Percentiles rank a stretch among this genome's conserved stretches.
Evolutionary conservation across 768 basidiomycete genomes (phyloP).

Genomic region (Cystobasidium onofrii): DNA sequence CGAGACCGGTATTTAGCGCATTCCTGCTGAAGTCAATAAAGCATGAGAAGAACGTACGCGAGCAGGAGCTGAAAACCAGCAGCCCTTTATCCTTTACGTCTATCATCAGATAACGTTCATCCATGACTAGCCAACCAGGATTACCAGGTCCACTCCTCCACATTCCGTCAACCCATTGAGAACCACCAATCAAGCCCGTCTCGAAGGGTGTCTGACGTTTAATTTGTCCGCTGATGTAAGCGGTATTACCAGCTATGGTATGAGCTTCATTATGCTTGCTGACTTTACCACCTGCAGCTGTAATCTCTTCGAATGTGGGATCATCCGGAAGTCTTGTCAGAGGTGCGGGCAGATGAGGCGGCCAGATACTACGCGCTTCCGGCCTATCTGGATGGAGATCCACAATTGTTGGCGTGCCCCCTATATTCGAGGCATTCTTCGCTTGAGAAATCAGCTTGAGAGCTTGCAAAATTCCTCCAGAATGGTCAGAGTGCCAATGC

Average conservation of each 20-base stretch:
- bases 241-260: constrained; percentile 55
- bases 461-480: constrained; percentile 55
- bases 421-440: background rate
- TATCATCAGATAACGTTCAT: constrained; percentile 68
- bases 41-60: constrained; percentile 54
- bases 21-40: background rate
- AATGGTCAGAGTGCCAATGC: constrained; percentile 70
- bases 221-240: constrained; percentile 76
- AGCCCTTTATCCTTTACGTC: constrained; percentile 75
- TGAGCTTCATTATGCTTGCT: constrained; percentile 59
- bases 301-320: constrained; percentile 63
- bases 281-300: constrained; percentile 53
- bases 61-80: constrained; percentile 59
- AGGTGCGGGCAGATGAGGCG: constrained; percentile 54
- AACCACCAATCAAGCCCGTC: constrained; percentile 58
- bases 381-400: constrained; percentile 75
- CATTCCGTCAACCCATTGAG: constrained; percentile 53
- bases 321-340: constrained; percentile 59
- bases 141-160: constrained; percentile 37
- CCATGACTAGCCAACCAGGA: constrained; percentile 59
- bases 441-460: constrained; percentile 34
- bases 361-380: constrained; percentile 63
- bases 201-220: constrained; percentile 64
- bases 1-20: background rate
- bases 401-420: constrained; percentile 49